phyloP scores from a whole-genome alignment of 2,329 filamentous ascomycete species.

The Colletotrichum sp. region DNA sequence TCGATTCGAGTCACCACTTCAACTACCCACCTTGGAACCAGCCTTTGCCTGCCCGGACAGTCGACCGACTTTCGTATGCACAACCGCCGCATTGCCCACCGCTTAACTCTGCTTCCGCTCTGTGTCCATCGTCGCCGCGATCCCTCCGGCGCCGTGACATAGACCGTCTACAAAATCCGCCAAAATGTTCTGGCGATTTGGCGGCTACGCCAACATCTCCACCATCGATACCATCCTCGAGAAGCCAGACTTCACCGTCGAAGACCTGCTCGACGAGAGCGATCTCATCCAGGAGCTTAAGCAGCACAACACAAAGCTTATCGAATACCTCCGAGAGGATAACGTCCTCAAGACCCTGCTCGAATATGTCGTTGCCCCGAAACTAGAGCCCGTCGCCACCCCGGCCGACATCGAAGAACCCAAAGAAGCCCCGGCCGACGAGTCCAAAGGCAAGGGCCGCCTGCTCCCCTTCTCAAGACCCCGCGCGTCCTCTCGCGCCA shows the following conservation, averaged over 20 bases:
- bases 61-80: slow-evolving; percentile 10
- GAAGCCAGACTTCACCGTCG: slow-evolving; percentile 92
- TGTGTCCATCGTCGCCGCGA: slow-evolving; percentile 15
- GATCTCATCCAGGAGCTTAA: slow-evolving; percentile 98
- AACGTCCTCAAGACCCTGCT: slow-evolving; percentile 83
- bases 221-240: slow-evolving; percentile 97
- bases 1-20: not conserved
- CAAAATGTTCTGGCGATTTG: slow-evolving; percentile 99
- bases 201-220: slow-evolving; percentile 97
- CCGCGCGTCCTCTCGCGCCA: slow-evolving; percentile 57
- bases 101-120: not conserved
- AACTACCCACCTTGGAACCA: not conserved
- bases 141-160: slow-evolving; percentile 30
- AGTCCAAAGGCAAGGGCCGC: slow-evolving; percentile 48
- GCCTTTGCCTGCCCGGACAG: not conserved
- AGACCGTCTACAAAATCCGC: slow-evolving; percentile 27
- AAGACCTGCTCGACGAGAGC: slow-evolving; percentile 94
- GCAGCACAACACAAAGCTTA: slow-evolving; percentile 96
- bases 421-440: slow-evolving; percentile 41
- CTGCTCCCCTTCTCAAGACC: slow-evolving; percentile 55
- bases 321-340: slow-evolving; percentile 92
- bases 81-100: not conserved
- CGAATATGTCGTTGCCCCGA: slow-evolving; percentile 88
- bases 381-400: slow-evolving; percentile 61
- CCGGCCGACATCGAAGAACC: slow-evolving; percentile 52